These are phyloP conservation scores for Backusella liffmaniae DNA, from an alignment of 192 early-diverging fungal genomes.

Conservation along the genomic window DNA sequence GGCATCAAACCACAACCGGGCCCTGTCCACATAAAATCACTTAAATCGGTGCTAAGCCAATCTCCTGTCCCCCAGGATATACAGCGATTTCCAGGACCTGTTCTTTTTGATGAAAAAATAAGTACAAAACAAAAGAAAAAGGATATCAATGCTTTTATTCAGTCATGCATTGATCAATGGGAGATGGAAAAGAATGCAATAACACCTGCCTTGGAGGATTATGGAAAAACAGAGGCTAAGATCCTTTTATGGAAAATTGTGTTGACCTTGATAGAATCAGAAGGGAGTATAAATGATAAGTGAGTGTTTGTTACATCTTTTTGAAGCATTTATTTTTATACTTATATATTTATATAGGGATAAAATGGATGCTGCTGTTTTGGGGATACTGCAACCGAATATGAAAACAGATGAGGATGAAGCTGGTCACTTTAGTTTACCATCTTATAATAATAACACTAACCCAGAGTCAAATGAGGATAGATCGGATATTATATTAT, in stretches of 20 bases:
- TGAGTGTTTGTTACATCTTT: slow-evolving; percentile 28
- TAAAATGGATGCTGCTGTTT: slow-evolving; percentile 51
- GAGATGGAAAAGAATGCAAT: slow-evolving; percentile 11
- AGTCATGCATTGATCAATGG: slow-evolving; percentile 29
- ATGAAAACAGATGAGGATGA: slow-evolving; percentile 20
- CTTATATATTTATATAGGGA: slow-evolving; percentile 1
- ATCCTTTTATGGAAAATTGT: slow-evolving; percentile 62
- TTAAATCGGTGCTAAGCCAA: slow-evolving; percentile 42
- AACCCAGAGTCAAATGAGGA: slow-evolving; percentile 5
- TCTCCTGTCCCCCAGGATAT: slow-evolving; percentile 21
- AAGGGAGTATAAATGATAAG: slow-evolving; percentile 58
- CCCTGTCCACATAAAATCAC: slow-evolving; percentile 42
- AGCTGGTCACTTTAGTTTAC: slow-evolving; percentile 35
- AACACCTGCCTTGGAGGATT: neutral
- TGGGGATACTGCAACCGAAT: slow-evolving; percentile 38
- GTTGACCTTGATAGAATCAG: slow-evolving; percentile 60
- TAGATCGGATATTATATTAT: slow-evolving; percentile 36
- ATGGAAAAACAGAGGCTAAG: slow-evolving; percentile 11
- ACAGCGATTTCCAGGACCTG: slow-evolving; percentile 50
- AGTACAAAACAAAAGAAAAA: slow-evolving; percentile 49
- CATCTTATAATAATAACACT: slow-evolving; percentile 18
- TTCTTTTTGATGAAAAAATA: slow-evolving; percentile 54
- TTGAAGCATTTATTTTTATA: neutral
- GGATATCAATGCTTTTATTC: slow-evolving; percentile 42
- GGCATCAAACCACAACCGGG: slow-evolving; percentile 9